Percentiles rank a stretch among this genome's conserved stretches.
Evolutionary conservation across 805 yeast species (phyloP).

Genomic region (baker's yeast (Saccharomyces cerevisiae)): DNA sequence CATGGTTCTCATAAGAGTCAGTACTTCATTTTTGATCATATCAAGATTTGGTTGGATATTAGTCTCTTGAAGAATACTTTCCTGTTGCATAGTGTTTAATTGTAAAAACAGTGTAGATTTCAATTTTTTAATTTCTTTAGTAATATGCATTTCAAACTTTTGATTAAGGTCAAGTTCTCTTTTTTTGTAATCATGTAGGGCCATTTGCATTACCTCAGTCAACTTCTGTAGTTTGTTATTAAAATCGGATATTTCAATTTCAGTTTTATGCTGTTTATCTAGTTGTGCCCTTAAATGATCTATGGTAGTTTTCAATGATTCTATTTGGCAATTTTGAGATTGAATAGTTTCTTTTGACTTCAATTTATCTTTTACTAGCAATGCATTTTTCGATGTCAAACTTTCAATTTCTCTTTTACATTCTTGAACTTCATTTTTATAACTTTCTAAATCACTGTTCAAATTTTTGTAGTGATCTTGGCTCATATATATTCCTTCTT

Average conservation of each 20-base stretch:
- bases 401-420: slow-evolving; percentile 35
- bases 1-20: slow-evolving; percentile 9
- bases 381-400: slow-evolving; percentile 32
- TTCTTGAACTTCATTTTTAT: slow-evolving; percentile 44
- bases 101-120: slow-evolving; percentile 12
- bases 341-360: slow-evolving; percentile 22
- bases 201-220: slow-evolving; percentile 14
- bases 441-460: slow-evolving; percentile 41
- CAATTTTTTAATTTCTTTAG: slow-evolving; percentile 17
- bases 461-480: slow-evolving; percentile 49
- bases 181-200: slow-evolving; percentile 15
- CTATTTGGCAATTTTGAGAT: slow-evolving; percentile 20
- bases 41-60: slow-evolving; percentile 15
- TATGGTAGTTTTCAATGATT: slow-evolving; percentile 19
- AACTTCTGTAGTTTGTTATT: slow-evolving; percentile 17
- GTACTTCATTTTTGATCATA: slow-evolving; percentile 14
- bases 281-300: slow-evolving; percentile 21
- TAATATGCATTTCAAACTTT: slow-evolving; percentile 17
- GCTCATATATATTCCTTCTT: slow-evolving; percentile 60
- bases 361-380: slow-evolving; percentile 24
- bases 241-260: slow-evolving; percentile 18
- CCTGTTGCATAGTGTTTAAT: slow-evolving; percentile 7
- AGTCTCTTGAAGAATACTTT: slow-evolving; percentile 3
- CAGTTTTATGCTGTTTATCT: slow-evolving; percentile 22
- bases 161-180: slow-evolving; percentile 15